Evolutionary conservation across 116 monocot genomes (phyloP).

Genomic region (Cymodocea nodosa): DNA sequence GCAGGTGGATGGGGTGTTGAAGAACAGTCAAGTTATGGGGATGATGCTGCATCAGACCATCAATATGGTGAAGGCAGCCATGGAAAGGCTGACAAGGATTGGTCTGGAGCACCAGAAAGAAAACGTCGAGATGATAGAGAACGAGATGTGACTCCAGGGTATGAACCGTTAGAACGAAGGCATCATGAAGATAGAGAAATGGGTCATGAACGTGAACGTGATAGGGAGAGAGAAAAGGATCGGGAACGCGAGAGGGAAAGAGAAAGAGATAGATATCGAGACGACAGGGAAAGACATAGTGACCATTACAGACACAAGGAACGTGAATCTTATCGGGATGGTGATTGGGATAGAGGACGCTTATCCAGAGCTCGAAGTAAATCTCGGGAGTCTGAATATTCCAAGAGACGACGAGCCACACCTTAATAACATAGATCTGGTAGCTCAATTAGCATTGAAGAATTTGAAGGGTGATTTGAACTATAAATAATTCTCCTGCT

Average conservation of each 20-base stretch:
- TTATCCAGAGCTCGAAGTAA: slow-evolving; percentile 51
- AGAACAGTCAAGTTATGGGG: slow-evolving; percentile 87
- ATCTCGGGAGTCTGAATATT: slow-evolving; percentile 24
- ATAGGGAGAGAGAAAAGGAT: slow-evolving; percentile 46
- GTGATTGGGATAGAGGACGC: slow-evolving; percentile 33
- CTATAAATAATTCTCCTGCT: background rate
- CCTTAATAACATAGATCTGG: background rate
- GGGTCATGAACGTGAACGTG: slow-evolving; percentile 39
- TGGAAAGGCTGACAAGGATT: slow-evolving; percentile 59
- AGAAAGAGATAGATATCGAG: slow-evolving; percentile 30
- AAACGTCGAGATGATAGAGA: slow-evolving; percentile 56
- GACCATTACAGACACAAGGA: slow-evolving; percentile 21
- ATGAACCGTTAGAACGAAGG: slow-evolving; percentile 42
- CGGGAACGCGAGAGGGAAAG: slow-evolving; percentile 47
- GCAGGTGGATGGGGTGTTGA: slow-evolving; percentile 79
- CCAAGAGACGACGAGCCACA: slow-evolving; percentile 13
- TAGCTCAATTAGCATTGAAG: background rate
- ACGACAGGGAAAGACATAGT: slow-evolving; percentile 27
- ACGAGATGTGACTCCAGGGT: slow-evolving; percentile 33
- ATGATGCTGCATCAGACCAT: slow-evolving; percentile 85
- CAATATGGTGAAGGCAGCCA: slow-evolving; percentile 74
- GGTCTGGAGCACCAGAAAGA: slow-evolving; percentile 42
- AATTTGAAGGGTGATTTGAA: background rate
- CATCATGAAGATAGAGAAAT: slow-evolving; percentile 48
- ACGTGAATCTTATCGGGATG: slow-evolving; percentile 32